phyloP scores from a whole-genome alignment of 306 rosid species.

The Medicago ruthenica region DNA sequence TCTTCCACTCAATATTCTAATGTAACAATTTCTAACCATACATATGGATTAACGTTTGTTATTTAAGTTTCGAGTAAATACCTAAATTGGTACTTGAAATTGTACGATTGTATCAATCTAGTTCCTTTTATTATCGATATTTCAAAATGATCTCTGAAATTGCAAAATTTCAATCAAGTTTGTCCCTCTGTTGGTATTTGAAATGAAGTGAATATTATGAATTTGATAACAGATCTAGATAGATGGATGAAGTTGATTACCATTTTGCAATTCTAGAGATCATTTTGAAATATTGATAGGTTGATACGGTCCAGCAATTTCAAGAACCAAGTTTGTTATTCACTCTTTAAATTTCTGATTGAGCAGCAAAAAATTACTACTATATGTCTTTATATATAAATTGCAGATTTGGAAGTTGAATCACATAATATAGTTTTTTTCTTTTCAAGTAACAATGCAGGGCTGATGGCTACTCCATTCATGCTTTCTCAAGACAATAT shows the following conservation, averaged over 20 bases:
- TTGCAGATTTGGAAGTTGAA: slow-evolving; percentile 35
- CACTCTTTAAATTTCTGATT: background rate
- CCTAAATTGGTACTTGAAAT: background rate
- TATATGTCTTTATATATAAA: background rate
- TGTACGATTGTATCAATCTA: background rate
- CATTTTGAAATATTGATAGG: no score
- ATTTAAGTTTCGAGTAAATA: background rate
- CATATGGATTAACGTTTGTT: background rate
- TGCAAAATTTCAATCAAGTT: background rate
- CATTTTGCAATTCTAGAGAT: background rate
- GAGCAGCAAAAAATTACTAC: background rate
- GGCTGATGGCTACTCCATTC: slow-evolving; percentile 79
- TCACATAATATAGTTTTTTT: slow-evolving; percentile 35
- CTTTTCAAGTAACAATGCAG: slow-evolving; percentile 82
- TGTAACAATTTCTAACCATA: slow-evolving; percentile 53
- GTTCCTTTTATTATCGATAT: background rate
- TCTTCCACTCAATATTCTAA: slow-evolving; percentile 66
- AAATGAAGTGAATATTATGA: background rate
- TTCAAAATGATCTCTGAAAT: background rate
- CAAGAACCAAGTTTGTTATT: background rate
- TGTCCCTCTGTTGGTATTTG: background rate
- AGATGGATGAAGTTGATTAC: background rate
- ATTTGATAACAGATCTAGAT: no score
- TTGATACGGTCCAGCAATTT: no score
- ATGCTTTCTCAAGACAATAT: slow-evolving; percentile 71